Evolutionary conservation across 129 eudicot genomes (phyloP), one percentile per base, ranked within the genome.

Genomic region (Oenanthe sinensis): DNA sequence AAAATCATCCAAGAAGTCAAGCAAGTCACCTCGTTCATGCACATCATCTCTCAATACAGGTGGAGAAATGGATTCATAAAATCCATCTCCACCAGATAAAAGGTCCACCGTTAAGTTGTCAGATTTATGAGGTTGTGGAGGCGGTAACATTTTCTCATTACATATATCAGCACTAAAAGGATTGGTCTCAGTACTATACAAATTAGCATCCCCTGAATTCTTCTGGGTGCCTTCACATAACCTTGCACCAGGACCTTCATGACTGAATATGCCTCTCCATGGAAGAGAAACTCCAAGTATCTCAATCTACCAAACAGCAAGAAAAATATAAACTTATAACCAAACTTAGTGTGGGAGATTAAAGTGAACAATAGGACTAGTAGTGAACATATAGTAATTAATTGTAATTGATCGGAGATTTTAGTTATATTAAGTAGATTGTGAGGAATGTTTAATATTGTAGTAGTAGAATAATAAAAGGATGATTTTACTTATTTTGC

Each of bases 241-340:
- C 46, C 80, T 87, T 81, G 87, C 80, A 75, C 91, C 92, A 74
- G 63, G 84, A 81, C 91, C 96, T 84, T 90, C 89, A 81, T 71
- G 77, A 55, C 75, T 83, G 79, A 88, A 87, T 45, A 91, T 83
- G 45, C 81, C 90, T 73, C 84, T 85, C 98, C 98, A 95, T 67
- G 98, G 97, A 84, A 95, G 93, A 76, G 91, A 80, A 63, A 90
- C 93, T 77, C 98, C 98, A 86, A 90, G 96, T 71, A 95, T 81
- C 91, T 95, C 98, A 69, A 95, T 87, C 98, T 95, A 65, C 8
- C 40, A 30, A 55, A 62, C 0, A 65, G 5, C 71, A 30, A 28
- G 19, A 28, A 63, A 62, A 65, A 13, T 67, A 67, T 33, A 5
- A 47, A 65, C 40, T 69, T 58, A 76, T 48, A 55, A 19, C 13